Base-by-base conservation (phyloP, 768 basidiomycete species). In the Trametes coccinea region DNA sequence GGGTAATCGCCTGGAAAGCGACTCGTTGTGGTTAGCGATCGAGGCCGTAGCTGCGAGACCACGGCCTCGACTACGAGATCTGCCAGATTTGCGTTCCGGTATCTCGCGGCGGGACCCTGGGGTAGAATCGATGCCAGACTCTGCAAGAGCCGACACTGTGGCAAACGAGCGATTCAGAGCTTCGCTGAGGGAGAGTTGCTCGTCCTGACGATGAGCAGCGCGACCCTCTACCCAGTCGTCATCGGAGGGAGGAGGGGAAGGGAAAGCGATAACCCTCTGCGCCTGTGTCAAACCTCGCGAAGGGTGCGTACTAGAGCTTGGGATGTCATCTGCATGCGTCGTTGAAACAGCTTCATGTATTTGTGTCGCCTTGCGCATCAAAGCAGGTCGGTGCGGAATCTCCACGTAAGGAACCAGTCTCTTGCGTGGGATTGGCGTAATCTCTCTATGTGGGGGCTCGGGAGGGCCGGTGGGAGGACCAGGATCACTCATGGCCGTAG, bases 131-230 rank as follows among this genome's bases (percentile, higher is more conserved):
- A 17, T n/a, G 10, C 13, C 8, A 27, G 44, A 17, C 5, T 11
- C 22, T 5, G 52, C 27, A 10, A 6, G 5, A 13, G 40, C 17
- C 7, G 37, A 31, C 1, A 9, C 14, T 2, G 47, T 14, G 7
- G 53, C 53, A 11, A 56, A 56, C 11, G 61, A 62, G 5, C 27
- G 40, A 34, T 62, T 62, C 50, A 62, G 30, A 2, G 61, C 61
- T 10, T 62, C 61, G 9, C 49, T 56, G 5, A 62, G 46, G 7
- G 55, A 46, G 1, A 53, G 14, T 5, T 16, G 11, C 16, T 55
- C 34, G 8, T 8, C 45, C 17, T 43, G 10, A 16, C 17, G 41
- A 29, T 34, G 39, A 2, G 2, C 13, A 17, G 9, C 13, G 3
- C 44, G 22, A 31, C 34, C 27, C 0, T 0, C 9, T 13, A 16